Evolutionary conservation across 306 rosid species (phyloP).

Genomic region (Cucurbita argyrosperma): DNA sequence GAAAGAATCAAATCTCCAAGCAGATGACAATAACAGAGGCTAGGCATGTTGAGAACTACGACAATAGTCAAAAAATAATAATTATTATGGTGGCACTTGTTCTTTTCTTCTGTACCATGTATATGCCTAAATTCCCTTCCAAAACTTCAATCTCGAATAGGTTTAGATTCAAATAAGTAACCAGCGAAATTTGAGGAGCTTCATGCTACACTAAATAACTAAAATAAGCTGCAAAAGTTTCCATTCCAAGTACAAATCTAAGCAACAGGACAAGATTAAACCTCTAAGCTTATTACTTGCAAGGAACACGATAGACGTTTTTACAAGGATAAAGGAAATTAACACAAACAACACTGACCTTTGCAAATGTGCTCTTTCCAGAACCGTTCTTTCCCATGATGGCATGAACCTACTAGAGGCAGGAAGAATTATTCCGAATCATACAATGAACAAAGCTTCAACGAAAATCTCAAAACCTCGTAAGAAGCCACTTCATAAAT

Average conservation of each 20-base stretch:
- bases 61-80: too few relatives aligned
- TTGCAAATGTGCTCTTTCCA: slow-evolving; percentile 88
- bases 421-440: background rate
- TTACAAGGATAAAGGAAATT: background rate
- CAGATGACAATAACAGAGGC: background rate
- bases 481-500: background rate
- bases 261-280: background rate
- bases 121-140: background rate
- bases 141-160: background rate
- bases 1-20: background rate
- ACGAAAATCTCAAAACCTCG: background rate
- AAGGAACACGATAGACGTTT: background rate
- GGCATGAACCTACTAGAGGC: slow-evolving; percentile 47
- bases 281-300: background rate
- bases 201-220: background rate
- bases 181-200: background rate
- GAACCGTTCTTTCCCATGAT: slow-evolving; percentile 96
- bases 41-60: background rate
- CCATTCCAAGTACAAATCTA: background rate
- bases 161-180: background rate
- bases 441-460: background rate
- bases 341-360: slow-evolving; percentile 24
- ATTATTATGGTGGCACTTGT: background rate
- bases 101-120: background rate
- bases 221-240: background rate